Conservation (phyloP, 306 rosid species). For the Trifolium fragiferum region DNA sequence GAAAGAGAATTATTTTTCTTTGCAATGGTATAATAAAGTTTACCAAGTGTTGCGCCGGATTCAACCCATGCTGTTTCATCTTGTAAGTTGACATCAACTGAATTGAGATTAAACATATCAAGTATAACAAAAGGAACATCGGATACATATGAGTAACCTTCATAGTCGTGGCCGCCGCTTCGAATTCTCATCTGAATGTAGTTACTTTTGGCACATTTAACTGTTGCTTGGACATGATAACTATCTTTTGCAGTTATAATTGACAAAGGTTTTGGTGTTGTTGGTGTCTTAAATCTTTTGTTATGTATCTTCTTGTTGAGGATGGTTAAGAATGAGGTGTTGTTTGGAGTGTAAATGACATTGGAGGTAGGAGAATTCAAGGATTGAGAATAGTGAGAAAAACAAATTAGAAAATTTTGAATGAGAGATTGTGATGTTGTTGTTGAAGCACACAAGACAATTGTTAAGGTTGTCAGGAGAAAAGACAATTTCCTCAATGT, state of each 20-base stretch:
- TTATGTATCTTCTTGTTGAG: neutral
- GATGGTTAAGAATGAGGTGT: neutral
- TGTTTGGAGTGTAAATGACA: neutral
- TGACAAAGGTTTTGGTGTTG: constrained; percentile 6
- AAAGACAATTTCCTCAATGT: neutral
- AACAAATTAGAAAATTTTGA: constrained; percentile 8
- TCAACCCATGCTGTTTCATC: constrained; percentile 34
- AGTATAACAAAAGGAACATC: constrained; percentile 48
- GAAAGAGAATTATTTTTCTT: constrained; percentile 18
- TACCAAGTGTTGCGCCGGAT: constrained; percentile 43
- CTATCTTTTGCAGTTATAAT: neutral
- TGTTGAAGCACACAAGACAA: neutral
- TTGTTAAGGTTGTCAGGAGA: neutral
- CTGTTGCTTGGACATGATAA: neutral
- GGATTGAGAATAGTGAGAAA: neutral
- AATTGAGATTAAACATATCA: constrained; percentile 20
- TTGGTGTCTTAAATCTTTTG: neutral
- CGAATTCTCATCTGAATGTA: constrained; percentile 55
- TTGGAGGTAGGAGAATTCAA: neutral
- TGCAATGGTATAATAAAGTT: constrained; percentile 35
- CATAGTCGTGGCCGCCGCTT: constrained; percentile 67
- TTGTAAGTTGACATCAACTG: neutral
- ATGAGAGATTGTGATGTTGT: neutral
- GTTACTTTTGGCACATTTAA: constrained; percentile 50
- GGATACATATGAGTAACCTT: neutral